phyloP scores from a whole-genome alignment of 1,284 basidiomycete genomes.

The Cutaneotrichosporon mucoides region DNA sequence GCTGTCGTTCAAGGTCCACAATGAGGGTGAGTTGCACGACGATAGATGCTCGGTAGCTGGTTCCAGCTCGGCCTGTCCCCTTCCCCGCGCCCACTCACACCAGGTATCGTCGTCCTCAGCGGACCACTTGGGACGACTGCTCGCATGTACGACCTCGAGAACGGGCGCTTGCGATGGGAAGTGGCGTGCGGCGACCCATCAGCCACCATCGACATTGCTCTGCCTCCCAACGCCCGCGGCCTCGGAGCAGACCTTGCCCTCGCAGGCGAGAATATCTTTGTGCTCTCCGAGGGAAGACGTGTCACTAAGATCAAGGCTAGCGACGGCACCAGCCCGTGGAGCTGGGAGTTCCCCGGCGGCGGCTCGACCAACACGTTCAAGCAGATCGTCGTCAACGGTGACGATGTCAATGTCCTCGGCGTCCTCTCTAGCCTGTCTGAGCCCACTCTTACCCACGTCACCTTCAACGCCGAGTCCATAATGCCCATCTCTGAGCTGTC shows the following conservation, averaged over 20 bases:
- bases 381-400: constrained; percentile 56
- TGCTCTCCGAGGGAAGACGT: constrained; percentile 37
- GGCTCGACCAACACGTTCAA: constrained; percentile 62
- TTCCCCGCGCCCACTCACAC: not conserved
- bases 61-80: too few relatives aligned
- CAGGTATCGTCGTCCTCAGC: constrained; percentile 69
- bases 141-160: constrained; percentile 63
- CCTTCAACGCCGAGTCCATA: constrained; percentile 59
- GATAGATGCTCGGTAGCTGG: not conserved
- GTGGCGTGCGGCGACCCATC: constrained; percentile 51
- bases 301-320: constrained; percentile 30
- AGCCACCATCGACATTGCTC: not conserved
- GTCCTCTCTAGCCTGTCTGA: constrained; percentile 61
- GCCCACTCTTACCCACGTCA: constrained; percentile 66
- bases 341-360: constrained; percentile 33
- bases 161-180: constrained; percentile 69
- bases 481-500: constrained; percentile 53
- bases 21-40: constrained; percentile 54
- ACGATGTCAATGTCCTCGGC: constrained; percentile 64
- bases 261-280: constrained; percentile 25
- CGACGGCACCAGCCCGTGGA: constrained; percentile 36
- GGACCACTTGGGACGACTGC: constrained; percentile 67
- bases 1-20: constrained; percentile 62
- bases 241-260: constrained; percentile 54
- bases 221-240: constrained; percentile 27